phyloP scores from a whole-genome alignment of 805 yeast species.

The Sungouiozyma ichnusensis region DNA sequence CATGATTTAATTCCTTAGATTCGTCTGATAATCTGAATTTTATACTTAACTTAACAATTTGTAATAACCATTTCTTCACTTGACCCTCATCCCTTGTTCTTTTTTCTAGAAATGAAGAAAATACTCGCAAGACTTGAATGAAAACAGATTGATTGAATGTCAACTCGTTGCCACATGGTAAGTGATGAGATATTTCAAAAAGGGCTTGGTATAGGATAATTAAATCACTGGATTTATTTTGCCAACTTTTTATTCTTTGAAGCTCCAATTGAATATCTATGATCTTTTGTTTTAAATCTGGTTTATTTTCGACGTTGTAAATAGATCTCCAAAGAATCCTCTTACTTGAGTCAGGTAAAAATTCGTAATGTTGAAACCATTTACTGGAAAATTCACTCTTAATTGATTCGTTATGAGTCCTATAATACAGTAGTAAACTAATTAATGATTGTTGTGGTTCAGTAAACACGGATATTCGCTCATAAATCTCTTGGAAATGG shows the following conservation, averaged over 20 bases:
- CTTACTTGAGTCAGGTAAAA: slow-evolving; percentile 11
- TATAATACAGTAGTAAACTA: slow-evolving; percentile 17
- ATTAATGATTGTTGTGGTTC: slow-evolving; percentile 9
- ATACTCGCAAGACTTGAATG: neutral
- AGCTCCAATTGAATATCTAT: slow-evolving; percentile 2
- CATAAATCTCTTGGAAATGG: slow-evolving; percentile 12
- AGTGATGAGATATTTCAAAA: slow-evolving; percentile 7
- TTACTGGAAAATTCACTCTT: slow-evolving; percentile 4
- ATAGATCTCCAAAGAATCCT: slow-evolving; percentile 23
- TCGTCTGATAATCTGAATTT: slow-evolving; percentile 12
- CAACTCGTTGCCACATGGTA: neutral
- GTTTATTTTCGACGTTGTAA: neutral
- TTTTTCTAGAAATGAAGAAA: slow-evolving; percentile 3
- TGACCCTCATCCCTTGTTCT: too few relatives aligned
- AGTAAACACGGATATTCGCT: slow-evolving; percentile 13
- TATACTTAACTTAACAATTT: slow-evolving; percentile 20
- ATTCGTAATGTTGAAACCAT: slow-evolving; percentile 13
- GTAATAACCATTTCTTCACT: slow-evolving; percentile 8
- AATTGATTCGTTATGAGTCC: slow-evolving; percentile 11
- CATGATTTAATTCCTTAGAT: slow-evolving; percentile 4
- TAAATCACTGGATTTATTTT: neutral
- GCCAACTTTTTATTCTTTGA: slow-evolving; percentile 8
- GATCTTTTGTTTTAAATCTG: neutral
- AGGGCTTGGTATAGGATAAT: slow-evolving; percentile 22
- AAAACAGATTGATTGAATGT: neutral